Evolutionary conservation across 768 basidiomycete species (phyloP), one percentile per base, ranked within the genome.

Genomic region (Russula earlei): DNA sequence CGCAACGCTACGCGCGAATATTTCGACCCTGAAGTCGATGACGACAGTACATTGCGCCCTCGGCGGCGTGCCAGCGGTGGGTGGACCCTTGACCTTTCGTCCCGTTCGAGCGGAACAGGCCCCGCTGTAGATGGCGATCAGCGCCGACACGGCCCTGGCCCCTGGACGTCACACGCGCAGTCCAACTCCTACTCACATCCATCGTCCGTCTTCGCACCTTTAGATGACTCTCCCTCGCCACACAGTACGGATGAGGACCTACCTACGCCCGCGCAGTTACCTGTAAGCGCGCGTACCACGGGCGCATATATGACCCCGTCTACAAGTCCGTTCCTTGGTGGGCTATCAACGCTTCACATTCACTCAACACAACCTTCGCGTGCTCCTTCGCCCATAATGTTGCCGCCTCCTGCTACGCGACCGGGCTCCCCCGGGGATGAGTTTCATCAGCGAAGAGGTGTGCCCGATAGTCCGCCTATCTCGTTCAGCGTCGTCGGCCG

Each of bases 311-410:
- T 63, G 48, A 88, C 87, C 0, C 87, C 87, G 1, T 84, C 82
- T 19, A 83, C 86, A 1, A 86, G 84, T 56, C 87, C 87, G 0
- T 89, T 91, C 76, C 78, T 91, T 20, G 87, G 84, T 0, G 85
- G 86, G 2, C 70, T 91, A 61, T 77, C 84, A 52, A 84, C 83
- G 6, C 76, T 91, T 55, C 83, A 87, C 63, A 78, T 90, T 42
- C 85, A 87, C 64, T 84, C 83, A 1, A 72, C 83, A 3, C 78
- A 78, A 49, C 80, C 82, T 0, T 85, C 83, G 11, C 78, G 86
- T 44, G 86, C 84, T 0, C 84, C 87, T 0, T 84, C 83, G 3
- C 85, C 87, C 7, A 79, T 86, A 54, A 71, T 78, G 11, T 71
- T 87, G 1, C 84, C 84, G 10, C 69, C 70, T n/a, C 79, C 80